Conservation (phyloP, 139 green algal genomes). For the Chlorella sp. region DNA sequence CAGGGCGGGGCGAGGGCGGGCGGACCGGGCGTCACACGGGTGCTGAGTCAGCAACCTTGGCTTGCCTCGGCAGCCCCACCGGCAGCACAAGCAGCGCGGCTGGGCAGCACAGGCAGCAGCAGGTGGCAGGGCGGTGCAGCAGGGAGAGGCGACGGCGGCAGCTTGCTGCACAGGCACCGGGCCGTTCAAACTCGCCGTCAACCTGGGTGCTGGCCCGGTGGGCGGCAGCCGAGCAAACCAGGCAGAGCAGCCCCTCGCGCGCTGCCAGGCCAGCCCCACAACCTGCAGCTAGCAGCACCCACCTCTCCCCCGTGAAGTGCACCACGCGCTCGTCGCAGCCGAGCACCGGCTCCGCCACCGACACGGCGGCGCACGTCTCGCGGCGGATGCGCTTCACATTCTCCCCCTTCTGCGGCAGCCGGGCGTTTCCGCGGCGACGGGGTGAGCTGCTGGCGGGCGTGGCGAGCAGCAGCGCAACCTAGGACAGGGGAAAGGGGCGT, state of each 20-base stretch:
- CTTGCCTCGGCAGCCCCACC: too few relatives aligned
- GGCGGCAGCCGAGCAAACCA: too few relatives aligned
- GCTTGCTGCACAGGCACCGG: not conserved
- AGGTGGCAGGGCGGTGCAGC: not conserved
- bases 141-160: not conserved
- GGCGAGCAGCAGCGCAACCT: not conserved
- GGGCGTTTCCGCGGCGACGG: too few relatives aligned
- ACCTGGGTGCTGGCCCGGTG: too few relatives aligned
- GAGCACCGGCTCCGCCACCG: conserved; percentile 36
- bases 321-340: conserved; percentile 48
- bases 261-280: not conserved
- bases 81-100: too few relatives aligned
- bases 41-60: too few relatives aligned
- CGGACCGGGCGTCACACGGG: too few relatives aligned
- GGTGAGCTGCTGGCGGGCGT: not conserved
- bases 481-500: not conserved
- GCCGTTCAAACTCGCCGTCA: too few relatives aligned
- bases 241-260: too few relatives aligned
- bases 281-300: not conserved
- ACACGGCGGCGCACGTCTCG: conserved; percentile 21
- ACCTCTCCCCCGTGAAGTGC: conserved; percentile 32
- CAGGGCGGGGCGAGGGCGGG: too few relatives aligned
- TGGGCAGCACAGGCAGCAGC: not conserved
- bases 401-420: conserved; percentile 37
- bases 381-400: conserved; percentile 34